These are phyloP conservation scores for Pichia sp. DNA, from an alignment of 1,139 yeast genomes.

Conservation along the genomic window DNA sequence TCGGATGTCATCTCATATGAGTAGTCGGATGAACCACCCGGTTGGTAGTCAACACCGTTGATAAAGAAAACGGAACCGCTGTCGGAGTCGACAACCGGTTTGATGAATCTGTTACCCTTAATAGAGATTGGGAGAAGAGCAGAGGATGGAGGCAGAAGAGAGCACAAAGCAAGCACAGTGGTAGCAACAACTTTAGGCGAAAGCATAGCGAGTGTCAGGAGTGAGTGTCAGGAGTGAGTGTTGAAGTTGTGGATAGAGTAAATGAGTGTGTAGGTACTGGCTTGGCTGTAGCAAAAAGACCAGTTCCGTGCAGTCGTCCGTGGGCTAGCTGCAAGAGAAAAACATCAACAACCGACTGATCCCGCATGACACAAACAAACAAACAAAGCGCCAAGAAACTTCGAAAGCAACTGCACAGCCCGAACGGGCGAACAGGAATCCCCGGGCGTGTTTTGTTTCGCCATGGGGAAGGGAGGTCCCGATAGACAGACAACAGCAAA, in stretches of 20 bases:
- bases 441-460: too few relatives aligned
- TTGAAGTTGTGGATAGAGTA: too few relatives aligned
- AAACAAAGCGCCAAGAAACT: too few relatives aligned
- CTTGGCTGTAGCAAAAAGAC: background rate
- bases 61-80: conserved; percentile 44
- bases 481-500: background rate
- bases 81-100: conserved; percentile 34
- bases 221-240: background rate
- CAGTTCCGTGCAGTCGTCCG: too few relatives aligned
- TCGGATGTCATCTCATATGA: conserved; percentile 42
- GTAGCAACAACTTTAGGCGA: conserved; percentile 3
- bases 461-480: too few relatives aligned
- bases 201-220: conserved; percentile 3
- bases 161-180: conserved; percentile 3
- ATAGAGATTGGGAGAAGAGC: conserved; percentile 40
- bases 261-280: background rate
- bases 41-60: conserved; percentile 75
- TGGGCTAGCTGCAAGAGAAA: too few relatives aligned
- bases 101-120: conserved; percentile 41
- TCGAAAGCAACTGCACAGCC: too few relatives aligned
- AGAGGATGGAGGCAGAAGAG: conserved; percentile 8
- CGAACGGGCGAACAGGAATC: too few relatives aligned
- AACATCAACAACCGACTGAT: too few relatives aligned
- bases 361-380: too few relatives aligned
- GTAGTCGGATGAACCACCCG: conserved; percentile 75